Evolutionary conservation across 371 early-diverging fungal species (phyloP), one percentile per base, ranked within the genome.

Genomic region (Mucor plumbeus): DNA sequence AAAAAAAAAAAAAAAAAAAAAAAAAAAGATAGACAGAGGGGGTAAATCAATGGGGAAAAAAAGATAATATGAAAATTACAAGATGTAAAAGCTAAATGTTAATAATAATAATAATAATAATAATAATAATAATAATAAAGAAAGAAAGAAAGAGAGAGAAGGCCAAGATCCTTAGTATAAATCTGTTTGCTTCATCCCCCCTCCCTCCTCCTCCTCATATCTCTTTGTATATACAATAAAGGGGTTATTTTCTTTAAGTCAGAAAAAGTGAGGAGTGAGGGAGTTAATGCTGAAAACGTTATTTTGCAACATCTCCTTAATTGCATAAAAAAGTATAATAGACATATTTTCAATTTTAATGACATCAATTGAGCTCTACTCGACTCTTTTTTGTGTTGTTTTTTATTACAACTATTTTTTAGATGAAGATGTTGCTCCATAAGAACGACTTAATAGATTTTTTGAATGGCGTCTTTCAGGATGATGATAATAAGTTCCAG

Each of bases 401-500:
- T 58, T 64, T 43, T 17, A 50, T 35, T n/a, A 13, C 53, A 53
- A 53, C 53, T 53, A 53, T 26, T 13, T 53, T 31, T 53, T 53
- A 9, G 53, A 53, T 6, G 53, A 53, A n/a, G 62, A 56, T n/a
- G 56, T 63, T 19, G 73, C 64, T 40, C 73, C 76, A 68, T 73
- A 72, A 35, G 65, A 60, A 13, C 67, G 61, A 44, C 68, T 72
- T 9, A 59, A 57, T 15, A 72, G 39, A 13, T 60, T 63, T 59
- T 65, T 75, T 39, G 85, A 84, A 14, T 70, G 66, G 21, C 76
- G 69, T 60, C 82, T 69, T 65, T 87, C 86, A 11, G 88, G 86
- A 44, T 87, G 88, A 65, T 87, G 88, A 64, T 85, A 86, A 64
- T 87, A 87, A 14, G 79, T 79, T 19, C 72, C 71, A 36, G 57